Base-by-base conservation (phyloP, 805 yeast species). In the Saturnispora saitoi region DNA sequence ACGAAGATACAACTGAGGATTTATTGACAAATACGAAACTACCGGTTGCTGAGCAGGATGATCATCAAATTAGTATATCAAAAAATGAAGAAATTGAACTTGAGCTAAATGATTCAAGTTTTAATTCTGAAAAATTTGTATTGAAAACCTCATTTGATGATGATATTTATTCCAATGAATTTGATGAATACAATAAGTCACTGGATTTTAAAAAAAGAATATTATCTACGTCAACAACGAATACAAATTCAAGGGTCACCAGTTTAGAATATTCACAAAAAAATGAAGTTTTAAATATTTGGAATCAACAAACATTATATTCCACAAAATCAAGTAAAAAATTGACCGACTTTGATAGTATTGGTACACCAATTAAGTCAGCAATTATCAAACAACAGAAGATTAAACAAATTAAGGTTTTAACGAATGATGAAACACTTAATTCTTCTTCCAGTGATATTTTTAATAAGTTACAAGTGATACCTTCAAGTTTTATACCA, bases 61-160 rank as follows among this genome's bases (percentile, higher is more conserved):
- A 8, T 8, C 11, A 34, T 47, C 42, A n/a, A 17, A 20, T 9
- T 11, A 39, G 38, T 8, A 28, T 32, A 4, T 38, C 40, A 9
- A 40, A 24, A 2, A 26, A 8, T 19, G 51, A 50, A 32, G 40
- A 36, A n/a, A 24, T 40, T 9, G 29, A 42, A 17, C 14, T 14
- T 29, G 28, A 32, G 9, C 36, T 74, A 1, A 32, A 45, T 3
- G 45, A 46, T 20, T 37, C 52, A 26, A 58, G 60, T 44, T 56
- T 59, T 43, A 44, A 37, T 2, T 48, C 64, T 4, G 53, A 54
- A 26, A 53, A 59, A 10, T 63, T 57, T 47, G 57, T 61, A 14
- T 49, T 63, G 10, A 53, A 57, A 14, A 54, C 58, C 10, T 72
- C 78, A 24, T 66, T 75, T 37, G 77, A 73, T 45, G 65, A 72